Evolutionary conservation across 164 flowering plant genomes (phyloP).

Genomic region (Pachysandra terminalis): DNA sequence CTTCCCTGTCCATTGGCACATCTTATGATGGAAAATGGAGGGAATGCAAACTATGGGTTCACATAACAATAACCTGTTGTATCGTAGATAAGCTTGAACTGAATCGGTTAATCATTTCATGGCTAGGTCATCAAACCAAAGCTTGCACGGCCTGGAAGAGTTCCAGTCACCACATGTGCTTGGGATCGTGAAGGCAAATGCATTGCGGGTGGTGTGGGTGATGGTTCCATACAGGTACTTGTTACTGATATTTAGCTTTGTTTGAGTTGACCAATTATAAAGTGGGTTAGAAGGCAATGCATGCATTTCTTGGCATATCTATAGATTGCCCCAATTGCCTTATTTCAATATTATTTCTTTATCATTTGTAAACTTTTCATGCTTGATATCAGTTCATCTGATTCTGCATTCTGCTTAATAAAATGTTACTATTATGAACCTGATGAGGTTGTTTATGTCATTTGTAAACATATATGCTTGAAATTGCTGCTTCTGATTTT

Average conservation of each 20-base stretch:
- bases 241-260: neutral
- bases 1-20: neutral
- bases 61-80: neutral
- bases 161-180: constrained; percentile 90
- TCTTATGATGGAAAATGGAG: neutral
- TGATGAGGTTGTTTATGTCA: constrained; percentile 68
- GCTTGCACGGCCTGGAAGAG: constrained; percentile 89
- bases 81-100: neutral
- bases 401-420: constrained; percentile 1
- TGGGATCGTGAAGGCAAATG: constrained; percentile 92
- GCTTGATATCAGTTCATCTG: constrained; percentile 1
- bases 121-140: constrained; percentile 92
- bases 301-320: neutral
- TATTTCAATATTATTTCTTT: too few species aligned
- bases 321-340: neutral
- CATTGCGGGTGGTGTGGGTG: constrained; percentile 92
- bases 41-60: neutral
- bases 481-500: constrained; percentile 4
- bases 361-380: neutral
- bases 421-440: constrained; percentile 72
- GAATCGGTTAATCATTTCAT: constrained; percentile 8
- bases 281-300: neutral
- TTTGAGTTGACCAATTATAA: neutral
- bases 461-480: neutral
- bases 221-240: constrained; percentile 92